Evolutionary conservation across 1,284 basidiomycete species (phyloP).

Genomic region (Malassezia arunalokei): DNA sequence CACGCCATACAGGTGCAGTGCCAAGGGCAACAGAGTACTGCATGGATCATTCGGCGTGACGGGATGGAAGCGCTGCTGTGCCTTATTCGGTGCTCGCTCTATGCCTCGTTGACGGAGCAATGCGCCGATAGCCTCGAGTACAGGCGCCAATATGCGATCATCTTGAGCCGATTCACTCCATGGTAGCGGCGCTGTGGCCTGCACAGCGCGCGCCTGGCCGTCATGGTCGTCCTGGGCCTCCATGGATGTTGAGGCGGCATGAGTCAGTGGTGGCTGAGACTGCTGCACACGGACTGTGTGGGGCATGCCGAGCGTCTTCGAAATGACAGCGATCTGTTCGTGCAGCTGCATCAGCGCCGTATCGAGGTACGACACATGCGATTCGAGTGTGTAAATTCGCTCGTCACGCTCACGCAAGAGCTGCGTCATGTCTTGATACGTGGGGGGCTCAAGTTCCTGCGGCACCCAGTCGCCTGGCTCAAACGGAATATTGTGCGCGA

Average conservation of each 20-base stretch:
- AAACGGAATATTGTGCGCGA: slow-evolving; percentile 30
- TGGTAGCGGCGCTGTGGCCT: too few species aligned
- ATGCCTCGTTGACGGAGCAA: not conserved
- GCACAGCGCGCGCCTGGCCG: too few species aligned
- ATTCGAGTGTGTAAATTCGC: slow-evolving; percentile 36
- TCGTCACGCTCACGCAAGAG: slow-evolving; percentile 20
- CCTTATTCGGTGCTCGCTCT: not conserved
- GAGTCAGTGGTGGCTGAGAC: too few species aligned
- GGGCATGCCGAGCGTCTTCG: not conserved
- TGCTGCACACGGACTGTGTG: not conserved
- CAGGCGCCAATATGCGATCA: not conserved
- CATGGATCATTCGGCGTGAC: slow-evolving; percentile 73
- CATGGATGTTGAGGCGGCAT: too few species aligned
- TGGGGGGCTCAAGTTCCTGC: slow-evolving; percentile 7
- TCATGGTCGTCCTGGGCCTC: too few species aligned
- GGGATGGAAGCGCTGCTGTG: not conserved
- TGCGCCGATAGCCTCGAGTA: not conserved
- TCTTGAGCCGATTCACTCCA: not conserved
- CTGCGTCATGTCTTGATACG: too few species aligned
- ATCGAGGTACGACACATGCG: slow-evolving; percentile 29
- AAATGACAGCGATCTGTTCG: slow-evolving; percentile 22
- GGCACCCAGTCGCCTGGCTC: slow-evolving; percentile 41
- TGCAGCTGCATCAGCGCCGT: slow-evolving; percentile 33
- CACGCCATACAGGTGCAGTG: slow-evolving; percentile 96
- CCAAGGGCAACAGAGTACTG: slow-evolving; percentile 92